These are phyloP conservation scores for Actinomucor elegans DNA, from an alignment of 371 early-diverging fungal species.

Conservation along the genomic window DNA sequence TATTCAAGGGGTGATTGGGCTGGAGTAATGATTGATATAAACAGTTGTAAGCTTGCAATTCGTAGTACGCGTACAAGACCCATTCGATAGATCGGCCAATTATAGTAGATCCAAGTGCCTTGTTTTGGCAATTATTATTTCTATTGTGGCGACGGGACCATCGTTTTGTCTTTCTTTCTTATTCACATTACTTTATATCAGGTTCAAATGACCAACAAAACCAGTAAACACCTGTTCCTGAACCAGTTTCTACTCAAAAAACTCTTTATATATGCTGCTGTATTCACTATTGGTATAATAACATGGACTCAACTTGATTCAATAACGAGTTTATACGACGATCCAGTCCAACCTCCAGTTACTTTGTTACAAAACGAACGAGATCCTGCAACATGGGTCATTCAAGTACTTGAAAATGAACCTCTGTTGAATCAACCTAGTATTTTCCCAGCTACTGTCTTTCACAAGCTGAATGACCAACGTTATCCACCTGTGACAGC, in stretches of 20 bases:
- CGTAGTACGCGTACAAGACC: no score
- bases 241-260: neutral
- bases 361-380: neutral
- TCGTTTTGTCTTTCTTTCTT: no score
- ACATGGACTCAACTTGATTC: slow-evolving; percentile 2
- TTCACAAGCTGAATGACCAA: neutral
- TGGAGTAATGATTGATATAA: no score
- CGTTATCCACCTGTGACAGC: slow-evolving; percentile 47
- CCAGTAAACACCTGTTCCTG: no score
- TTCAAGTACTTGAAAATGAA: slow-evolving; percentile 33
- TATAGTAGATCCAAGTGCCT: no score
- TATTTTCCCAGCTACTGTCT: neutral
- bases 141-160: no score
- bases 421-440: slow-evolving; percentile 17
- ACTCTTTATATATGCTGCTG: neutral
- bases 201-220: no score
- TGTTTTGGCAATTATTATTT: no score
- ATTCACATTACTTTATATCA: no score
- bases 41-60: no score
- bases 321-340: neutral
- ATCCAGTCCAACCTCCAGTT: neutral
- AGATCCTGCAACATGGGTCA: slow-evolving; percentile 1
- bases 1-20: no score
- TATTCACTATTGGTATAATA: neutral
- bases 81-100: no score